phyloP scores from a whole-genome alignment of 345 rosid genomes.

The Linum trigynum region DNA sequence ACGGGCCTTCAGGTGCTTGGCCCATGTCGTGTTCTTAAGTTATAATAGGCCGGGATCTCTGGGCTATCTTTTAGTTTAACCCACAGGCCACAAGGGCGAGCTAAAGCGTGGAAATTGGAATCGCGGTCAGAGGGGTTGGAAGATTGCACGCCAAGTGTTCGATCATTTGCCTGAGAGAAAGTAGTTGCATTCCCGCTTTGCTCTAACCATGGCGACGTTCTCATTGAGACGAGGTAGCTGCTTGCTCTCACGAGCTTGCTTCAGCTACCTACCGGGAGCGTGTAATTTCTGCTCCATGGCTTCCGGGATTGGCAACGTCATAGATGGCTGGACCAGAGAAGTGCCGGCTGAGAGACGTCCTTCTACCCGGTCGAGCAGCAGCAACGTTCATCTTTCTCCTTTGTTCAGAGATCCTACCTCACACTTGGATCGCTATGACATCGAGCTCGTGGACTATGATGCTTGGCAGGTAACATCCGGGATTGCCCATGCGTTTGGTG shows the following conservation, averaged over 20 bases:
- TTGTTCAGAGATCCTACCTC: slow-evolving; percentile 21
- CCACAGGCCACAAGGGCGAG: neutral
- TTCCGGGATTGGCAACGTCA: slow-evolving; percentile 6
- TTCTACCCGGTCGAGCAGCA: slow-evolving; percentile 13
- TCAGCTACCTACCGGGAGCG: slow-evolving; percentile 16
- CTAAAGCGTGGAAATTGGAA: too few relatives aligned
- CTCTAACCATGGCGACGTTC: slow-evolving; percentile 18
- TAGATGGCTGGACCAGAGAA: slow-evolving; percentile 3
- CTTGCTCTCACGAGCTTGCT: neutral
- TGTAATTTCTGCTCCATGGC: slow-evolving; percentile 23
- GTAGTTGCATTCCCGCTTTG: neutral
- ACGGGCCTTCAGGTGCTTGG: too few relatives aligned
- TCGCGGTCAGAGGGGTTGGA: neutral
- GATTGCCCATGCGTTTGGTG: slow-evolving; percentile 43
- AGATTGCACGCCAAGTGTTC: slow-evolving; percentile 21
- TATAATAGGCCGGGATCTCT: too few relatives aligned
- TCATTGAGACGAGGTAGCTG: slow-evolving; percentile 18
- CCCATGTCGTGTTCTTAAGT: too few relatives aligned
- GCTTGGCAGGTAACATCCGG: slow-evolving; percentile 63
- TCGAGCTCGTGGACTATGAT: slow-evolving; percentile 69
- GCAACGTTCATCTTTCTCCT: slow-evolving; percentile 22
- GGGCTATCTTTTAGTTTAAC: neutral
- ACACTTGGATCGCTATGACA: slow-evolving; percentile 21
- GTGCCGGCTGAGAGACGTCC: neutral
- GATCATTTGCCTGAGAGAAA: slow-evolving; percentile 24